Evolutionary conservation across 139 green algal genomes (phyloP).

Genomic region (Astrephomene gubernaculifera): DNA sequence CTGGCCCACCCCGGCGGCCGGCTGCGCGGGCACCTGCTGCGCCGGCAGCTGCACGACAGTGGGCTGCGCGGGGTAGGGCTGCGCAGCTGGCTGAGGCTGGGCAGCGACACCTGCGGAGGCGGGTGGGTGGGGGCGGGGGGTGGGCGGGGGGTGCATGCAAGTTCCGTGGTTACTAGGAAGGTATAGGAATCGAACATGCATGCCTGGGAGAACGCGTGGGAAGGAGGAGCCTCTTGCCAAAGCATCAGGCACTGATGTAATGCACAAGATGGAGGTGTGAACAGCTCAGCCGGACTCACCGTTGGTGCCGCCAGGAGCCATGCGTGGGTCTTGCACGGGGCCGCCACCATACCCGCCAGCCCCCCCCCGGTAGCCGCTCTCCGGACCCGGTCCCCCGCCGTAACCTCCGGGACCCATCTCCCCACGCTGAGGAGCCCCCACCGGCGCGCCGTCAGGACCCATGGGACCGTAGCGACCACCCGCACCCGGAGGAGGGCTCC

Average conservation of each 20-base stretch:
- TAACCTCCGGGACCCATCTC: neutral
- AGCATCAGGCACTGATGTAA: no score
- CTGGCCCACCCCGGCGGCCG: neutral
- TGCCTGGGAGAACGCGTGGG: no score
- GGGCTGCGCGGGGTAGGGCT: neutral
- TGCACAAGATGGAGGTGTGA: no score
- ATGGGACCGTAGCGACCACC: slow-evolving; percentile 10
- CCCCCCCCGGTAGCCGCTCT: neutral
- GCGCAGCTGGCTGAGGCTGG: neutral
- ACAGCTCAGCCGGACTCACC: no score
- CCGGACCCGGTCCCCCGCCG: slow-evolving; percentile 3
- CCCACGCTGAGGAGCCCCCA: neutral
- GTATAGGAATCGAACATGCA: no score
- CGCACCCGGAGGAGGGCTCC: slow-evolving; percentile 6
- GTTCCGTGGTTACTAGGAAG: no score
- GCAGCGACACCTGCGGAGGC: neutral
- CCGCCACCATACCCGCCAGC: neutral
- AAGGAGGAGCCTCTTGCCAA: no score
- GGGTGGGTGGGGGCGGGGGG: no score
- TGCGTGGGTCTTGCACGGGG: neutral
- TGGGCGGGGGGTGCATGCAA: no score
- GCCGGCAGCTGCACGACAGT: neutral
- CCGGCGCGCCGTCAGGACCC: neutral
- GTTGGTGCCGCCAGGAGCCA: neutral
- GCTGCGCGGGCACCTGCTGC: neutral